A percentile compares a stretch with the other conserved stretches of the same genome.
Conservation (phyloP, 495 filamentous ascomycete species). For the Lentithecium fluviatile region DNA sequence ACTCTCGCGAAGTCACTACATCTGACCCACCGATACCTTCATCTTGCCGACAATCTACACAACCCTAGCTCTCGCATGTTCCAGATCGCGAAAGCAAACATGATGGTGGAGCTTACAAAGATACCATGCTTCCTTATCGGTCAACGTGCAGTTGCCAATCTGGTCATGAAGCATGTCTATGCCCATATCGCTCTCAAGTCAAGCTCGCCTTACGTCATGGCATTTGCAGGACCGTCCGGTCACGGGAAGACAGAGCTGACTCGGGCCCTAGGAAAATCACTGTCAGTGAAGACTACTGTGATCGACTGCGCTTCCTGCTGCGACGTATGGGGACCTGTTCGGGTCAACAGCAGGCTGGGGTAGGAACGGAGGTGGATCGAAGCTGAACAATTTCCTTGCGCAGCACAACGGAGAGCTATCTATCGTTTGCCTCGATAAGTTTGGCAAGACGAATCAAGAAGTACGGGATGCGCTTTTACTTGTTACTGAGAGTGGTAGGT, state of each 20-base stretch:
- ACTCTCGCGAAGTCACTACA: slow-evolving; percentile 36
- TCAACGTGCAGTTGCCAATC: slow-evolving; percentile 44
- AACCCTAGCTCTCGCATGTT: slow-evolving; percentile 37
- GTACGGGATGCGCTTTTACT: slow-evolving; percentile 2
- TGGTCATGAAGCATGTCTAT: slow-evolving; percentile 41
- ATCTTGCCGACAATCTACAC: slow-evolving; percentile 38
- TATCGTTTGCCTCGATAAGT: slow-evolving; percentile 58
- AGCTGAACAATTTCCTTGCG: slow-evolving; percentile 55
- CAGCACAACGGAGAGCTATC: slow-evolving; percentile 42
- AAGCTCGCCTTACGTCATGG: slow-evolving; percentile 28
- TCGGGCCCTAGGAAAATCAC: slow-evolving; percentile 21
- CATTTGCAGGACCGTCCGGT: slow-evolving; percentile 17
- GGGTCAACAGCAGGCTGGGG: slow-evolving; percentile 45
- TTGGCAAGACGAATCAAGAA: slow-evolving; percentile 53
- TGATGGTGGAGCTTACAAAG: slow-evolving; percentile 45
- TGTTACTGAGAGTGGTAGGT: slow-evolving; percentile 10
- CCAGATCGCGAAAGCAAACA: slow-evolving; percentile 41
- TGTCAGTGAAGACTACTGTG: slow-evolving; percentile 44
- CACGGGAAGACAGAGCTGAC: slow-evolving; percentile 29
- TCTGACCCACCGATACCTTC: slow-evolving; percentile 51
- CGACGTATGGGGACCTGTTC: slow-evolving; percentile 48
- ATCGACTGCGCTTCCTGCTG: slow-evolving; percentile 50
- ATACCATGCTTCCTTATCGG: slow-evolving; percentile 50
- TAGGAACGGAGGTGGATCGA: slow-evolving; percentile 43
- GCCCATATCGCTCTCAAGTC: slow-evolving; percentile 36